phyloP scores from a whole-genome alignment of 495 filamentous ascomycete genomes.

The Neurospora sp. region DNA sequence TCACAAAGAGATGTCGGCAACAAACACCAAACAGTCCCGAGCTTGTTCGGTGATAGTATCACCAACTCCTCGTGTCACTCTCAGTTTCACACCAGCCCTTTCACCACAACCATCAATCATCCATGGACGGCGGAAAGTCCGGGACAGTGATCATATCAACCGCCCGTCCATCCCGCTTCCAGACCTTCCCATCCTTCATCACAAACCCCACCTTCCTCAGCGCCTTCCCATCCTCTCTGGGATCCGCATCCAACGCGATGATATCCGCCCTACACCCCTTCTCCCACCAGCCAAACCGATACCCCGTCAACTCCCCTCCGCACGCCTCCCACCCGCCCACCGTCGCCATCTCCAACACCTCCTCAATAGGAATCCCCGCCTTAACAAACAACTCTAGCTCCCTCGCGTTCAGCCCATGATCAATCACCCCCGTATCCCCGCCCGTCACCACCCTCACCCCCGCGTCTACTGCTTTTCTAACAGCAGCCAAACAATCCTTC shows the following conservation, averaged over 20 bases:
- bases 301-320: conserved; percentile 37
- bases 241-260: conserved; percentile 31
- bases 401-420: conserved; percentile 39
- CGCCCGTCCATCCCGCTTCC: conserved; percentile 19
- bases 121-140: conserved; percentile 8
- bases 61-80: not conserved
- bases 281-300: conserved; percentile 38
- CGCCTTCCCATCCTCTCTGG: conserved; percentile 23
- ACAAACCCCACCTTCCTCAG: conserved; percentile 40
- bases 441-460: conserved; percentile 38
- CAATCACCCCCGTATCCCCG: conserved; percentile 42
- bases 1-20: not conserved
- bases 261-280: conserved; percentile 40
- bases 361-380: conserved; percentile 38
- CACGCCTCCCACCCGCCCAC: conserved; percentile 43
- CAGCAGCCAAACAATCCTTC: conserved; percentile 19
- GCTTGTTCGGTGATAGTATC: not conserved
- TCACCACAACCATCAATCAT: not conserved
- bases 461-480: conserved; percentile 9
- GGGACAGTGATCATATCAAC: conserved; percentile 8
- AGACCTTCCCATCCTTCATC: conserved; percentile 41
- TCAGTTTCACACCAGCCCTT: not conserved
- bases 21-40: not conserved
- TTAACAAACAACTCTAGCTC: conserved; percentile 42
- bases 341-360: conserved; percentile 35